Evolutionary conservation across 108 stramenopile genomes (phyloP), one percentile per base, ranked within the genome.

Genomic region (Nitzschia putrida): DNA sequence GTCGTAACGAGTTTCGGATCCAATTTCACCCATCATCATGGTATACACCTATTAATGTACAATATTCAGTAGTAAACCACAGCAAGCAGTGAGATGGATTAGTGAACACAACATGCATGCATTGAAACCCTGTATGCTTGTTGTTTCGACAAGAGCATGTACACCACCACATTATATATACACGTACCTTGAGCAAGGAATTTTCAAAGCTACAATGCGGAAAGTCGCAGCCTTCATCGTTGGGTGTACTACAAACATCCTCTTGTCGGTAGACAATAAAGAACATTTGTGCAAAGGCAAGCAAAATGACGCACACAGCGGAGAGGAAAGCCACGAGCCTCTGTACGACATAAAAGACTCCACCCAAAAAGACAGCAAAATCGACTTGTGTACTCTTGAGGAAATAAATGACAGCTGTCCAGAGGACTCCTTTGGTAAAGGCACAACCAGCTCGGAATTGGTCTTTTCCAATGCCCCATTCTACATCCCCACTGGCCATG

Each of bases 231-330:
- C 77, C 70, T 43, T 77, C 68, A 4, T 52, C 20, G 44, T 24
- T 29, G 8, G 39, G 16, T 23, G 38, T 18, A 18, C 20, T 29
- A 47, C 90, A 91, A 6, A 79, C 60, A 0, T 68, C 68, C 21
- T 73, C 72, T 42, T 89, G 76, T 7, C 70, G 80, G 74, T 89
- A 94, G 23, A 91, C 77, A 51, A 89, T 76, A 66, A 74, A 90
- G 58, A 94, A 94, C 89, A 90, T 94, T 68, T 89, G 88, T 7
- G 90, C 90, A 79, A 94, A 94, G 52, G 87, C 87, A 34, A 94
- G 55, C 80, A 94, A 76, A 56, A 91, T 90, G 42, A 89, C 81
- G 20, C 64, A 61, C 57, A 94, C 82, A 42, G 89, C 88, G 73
- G 90, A 71, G 52, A 94, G 71, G 66, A 94, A 94, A 24, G 90